Percentiles rank a stretch among this genome's conserved stretches.
Evolutionary conservation across 352 stramenopile species (phyloP).

Genomic region (Pythium coloratum): DNA sequence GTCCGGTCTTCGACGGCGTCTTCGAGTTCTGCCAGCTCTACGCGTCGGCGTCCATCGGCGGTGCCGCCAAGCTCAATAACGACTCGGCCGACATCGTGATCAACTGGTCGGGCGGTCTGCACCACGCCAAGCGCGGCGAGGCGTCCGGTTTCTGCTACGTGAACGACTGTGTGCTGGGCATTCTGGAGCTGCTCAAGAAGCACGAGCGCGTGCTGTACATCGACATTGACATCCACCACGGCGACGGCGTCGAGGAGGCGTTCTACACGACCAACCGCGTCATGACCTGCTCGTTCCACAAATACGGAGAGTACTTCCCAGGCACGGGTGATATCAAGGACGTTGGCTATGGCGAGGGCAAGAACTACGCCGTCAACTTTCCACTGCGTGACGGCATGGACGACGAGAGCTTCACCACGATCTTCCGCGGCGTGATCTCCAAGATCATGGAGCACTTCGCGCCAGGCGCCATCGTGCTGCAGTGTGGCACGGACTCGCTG

Average conservation of each 20-base stretch:
- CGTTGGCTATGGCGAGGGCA: constrained; percentile 88
- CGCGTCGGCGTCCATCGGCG: constrained; percentile 95
- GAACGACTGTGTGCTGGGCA: constrained; percentile 98
- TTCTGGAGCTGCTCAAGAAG: constrained; percentile 97
- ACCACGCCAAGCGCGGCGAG: constrained; percentile 99
- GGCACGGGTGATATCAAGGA: constrained; percentile 92
- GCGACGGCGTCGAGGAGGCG: constrained; percentile 98
- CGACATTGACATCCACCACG: constrained; percentile 99
- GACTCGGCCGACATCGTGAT: constrained; percentile 97
- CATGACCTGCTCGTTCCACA: constrained; percentile 99
- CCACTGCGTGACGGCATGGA: constrained; percentile 98
- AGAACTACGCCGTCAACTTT: constrained; percentile 99
- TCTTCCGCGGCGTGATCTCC: constrained; percentile 91
- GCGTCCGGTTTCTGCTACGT: constrained; percentile 99
- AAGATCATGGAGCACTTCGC: constrained; percentile 97
- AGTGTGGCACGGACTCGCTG: constrained; percentile 98
- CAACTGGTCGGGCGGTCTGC: constrained; percentile 98
- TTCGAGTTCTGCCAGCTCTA: constrained; percentile 99
- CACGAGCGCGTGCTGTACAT: constrained; percentile 99
- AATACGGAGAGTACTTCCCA: constrained; percentile 99
- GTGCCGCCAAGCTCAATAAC: constrained; percentile 96
- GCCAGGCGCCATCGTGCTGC: constrained; percentile 96
- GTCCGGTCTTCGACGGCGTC: constrained; percentile 98
- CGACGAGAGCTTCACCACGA: constrained; percentile 93
- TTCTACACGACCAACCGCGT: constrained; percentile 99